Base-by-base conservation (phyloP, 2,329 filamentous ascomycete genomes). In the Cladosporium sp. region DNA sequence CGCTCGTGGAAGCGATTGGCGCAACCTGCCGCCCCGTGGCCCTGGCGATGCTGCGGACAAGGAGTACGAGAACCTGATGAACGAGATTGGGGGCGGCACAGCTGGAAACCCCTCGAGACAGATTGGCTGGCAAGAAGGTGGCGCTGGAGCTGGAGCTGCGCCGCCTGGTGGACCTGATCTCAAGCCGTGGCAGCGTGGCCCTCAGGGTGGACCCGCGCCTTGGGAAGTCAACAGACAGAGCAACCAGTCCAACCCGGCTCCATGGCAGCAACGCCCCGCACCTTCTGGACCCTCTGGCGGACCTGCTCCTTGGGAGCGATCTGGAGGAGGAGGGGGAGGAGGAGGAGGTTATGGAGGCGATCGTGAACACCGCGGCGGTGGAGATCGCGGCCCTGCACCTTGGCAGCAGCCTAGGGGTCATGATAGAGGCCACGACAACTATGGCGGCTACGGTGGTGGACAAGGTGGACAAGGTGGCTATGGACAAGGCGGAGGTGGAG, bases 41-140 rank as follows among this genome's bases (percentile, higher is more conserved):
- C 70, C 73, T 63, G 84, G 92, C 71, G 89, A 88, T 63, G 82
- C 83, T 66, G 90, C 89, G 63, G 91, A 96, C 80, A 89, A 88
- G 65, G 94, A 99, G 76, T 94, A 96, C 77, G 92, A 97, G 84
- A 91, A 93, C 86, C 90, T 99, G 71, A 96, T 99, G 92, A 89
- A 95, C 84, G 94, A 97, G 81, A 85, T 97, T 67, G 91, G 88
- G 63, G 90, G 91, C 63, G 88, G 87, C 62, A 52, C 47, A n/a
- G 83, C 78, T 39, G 76, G 86, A 56, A 75, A 78, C 55, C 77
- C 88, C 38, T 88, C 87, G 66, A 88, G 87, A 65, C 90, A 89
- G 63, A 96, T 99, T 70, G 94, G 96, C 77, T 90, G 88, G 63
- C 90, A 89, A 12, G 89, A 90, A 59, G 85, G 84, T 58, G 80